Base-by-base conservation (phyloP, 2,329 filamentous ascomycete species). In the Apiospora aurea region DNA sequence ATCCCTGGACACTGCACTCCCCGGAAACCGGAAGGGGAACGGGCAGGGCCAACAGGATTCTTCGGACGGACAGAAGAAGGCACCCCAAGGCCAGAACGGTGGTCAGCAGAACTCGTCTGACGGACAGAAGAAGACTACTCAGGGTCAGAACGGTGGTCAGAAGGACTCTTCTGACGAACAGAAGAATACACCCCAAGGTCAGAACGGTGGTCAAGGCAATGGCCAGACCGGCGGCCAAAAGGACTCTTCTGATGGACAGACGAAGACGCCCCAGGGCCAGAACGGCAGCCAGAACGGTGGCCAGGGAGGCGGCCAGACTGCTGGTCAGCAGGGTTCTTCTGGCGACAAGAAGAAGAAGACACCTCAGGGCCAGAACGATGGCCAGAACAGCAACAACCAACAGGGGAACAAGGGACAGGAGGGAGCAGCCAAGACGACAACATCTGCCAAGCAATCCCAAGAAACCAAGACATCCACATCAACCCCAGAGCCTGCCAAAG, bases 51-150 rank as follows among this genome's bases (percentile, higher is more conserved):
- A 68, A 16, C 38, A 43, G 3, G 66, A 46, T 13, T 68, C 66
- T 41, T 41, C 68, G 43, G 68, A 57, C 18, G 38, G 34, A 18
- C 67, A 69, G 43, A 49, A 49, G 24, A 68, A 67, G 61, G 26
- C 21, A 6, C 38, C 38, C 4, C 34, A 67, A 16, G 66, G 38
- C 7, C 34, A 44, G 24, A 67, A 67, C 41, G 66, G 21, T 38
- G 61, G 16, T 18, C 16, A 41, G 29, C 29, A 66, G 14, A n/a
- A 41, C 10, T 21, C 29, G 41, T 34, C 61, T 38, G 29, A 66
- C n/a, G 68, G 38, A 14, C 38, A 49, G 21, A 38, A 69, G 11
- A 38, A 69, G 24, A 16, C 43, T 1, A 13, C 43, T 14, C 46
- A 69, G 29, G 18, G 26, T 24, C 67, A 69, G 44, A 41, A 49